Evolutionary conservation across 2,329 filamentous ascomycete genomes (phyloP).

Genomic region (Aspergillus caelatus): DNA sequence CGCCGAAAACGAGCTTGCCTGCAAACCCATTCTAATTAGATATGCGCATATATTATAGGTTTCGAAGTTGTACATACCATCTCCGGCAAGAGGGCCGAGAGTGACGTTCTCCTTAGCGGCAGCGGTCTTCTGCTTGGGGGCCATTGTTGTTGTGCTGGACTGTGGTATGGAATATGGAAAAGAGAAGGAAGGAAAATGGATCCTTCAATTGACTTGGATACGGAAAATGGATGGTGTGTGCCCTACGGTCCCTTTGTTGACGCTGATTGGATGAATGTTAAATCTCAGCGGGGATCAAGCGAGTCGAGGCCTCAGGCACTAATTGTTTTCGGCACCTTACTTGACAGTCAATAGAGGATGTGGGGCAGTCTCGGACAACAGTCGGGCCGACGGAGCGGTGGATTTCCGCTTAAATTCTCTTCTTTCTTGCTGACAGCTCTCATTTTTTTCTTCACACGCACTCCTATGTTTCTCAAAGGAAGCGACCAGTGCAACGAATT

Average conservation of each 20-base stretch:
- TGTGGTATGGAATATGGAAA: constrained; percentile 47
- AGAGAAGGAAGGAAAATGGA: constrained; percentile 29
- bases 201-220: constrained; percentile 21
- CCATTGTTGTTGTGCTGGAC: constrained; percentile 67
- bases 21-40: constrained; percentile 21
- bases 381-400: constrained; percentile 20
- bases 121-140: constrained; percentile 82
- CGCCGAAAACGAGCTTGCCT: constrained; percentile 97
- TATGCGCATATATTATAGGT: background rate
- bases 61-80: constrained; percentile 64
- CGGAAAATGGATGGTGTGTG: constrained; percentile 41
- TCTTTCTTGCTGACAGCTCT: background rate
- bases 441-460: background rate
- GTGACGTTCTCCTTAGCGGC: constrained; percentile 94
- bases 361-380: constrained; percentile 11
- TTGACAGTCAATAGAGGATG: background rate
- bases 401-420: constrained; percentile 9
- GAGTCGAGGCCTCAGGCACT: constrained; percentile 27
- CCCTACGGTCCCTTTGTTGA: constrained; percentile 31
- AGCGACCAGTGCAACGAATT: background rate
- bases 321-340: background rate
- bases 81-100: constrained; percentile 93
- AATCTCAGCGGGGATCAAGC: constrained; percentile 27
- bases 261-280: constrained; percentile 32
- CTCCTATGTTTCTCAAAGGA: background rate